Conservation (phyloP, 148 eudicot genomes). For the Silene latifolia region DNA sequence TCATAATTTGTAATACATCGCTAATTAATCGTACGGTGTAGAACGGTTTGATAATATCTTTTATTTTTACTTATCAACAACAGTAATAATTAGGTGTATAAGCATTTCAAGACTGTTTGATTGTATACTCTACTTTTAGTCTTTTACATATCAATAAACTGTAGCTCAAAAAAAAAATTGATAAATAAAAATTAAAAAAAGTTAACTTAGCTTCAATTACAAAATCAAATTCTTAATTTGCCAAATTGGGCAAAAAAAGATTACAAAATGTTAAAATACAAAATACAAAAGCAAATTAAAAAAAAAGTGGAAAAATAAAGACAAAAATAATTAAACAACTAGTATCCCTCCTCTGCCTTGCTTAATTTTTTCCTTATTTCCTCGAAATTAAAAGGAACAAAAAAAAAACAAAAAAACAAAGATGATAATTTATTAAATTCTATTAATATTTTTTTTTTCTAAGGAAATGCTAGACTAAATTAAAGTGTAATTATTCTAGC, state of each 20-base stretch:
- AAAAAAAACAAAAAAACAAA: conserved; percentile 5
- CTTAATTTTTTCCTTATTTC: conserved; percentile 15
- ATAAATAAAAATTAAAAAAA: conserved; percentile 2
- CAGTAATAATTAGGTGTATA: no score
- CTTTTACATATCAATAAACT: neutral
- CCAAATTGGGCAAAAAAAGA: conserved; percentile 19
- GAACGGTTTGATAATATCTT: no score
- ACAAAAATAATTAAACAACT: conserved; percentile 12
- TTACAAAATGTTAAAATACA: conserved; percentile 18
- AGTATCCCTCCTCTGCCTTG: neutral
- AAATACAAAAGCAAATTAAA: neutral
- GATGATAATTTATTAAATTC: conserved; percentile 14
- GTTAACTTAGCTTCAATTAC: conserved; percentile 22
- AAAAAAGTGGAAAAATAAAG: conserved; percentile 15
- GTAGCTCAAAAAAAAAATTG: neutral
- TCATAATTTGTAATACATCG: neutral
- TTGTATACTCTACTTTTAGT: no score
- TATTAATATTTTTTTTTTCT: conserved; percentile 9
- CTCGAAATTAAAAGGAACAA: neutral
- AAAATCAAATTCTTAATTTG: conserved; percentile 21
- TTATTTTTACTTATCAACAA: no score
- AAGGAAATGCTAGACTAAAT: conserved; percentile 19
- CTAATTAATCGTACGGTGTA: neutral
- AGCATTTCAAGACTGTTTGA: no score
- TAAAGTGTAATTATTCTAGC: neutral